A percentile compares a stretch with the other conserved stretches of the same genome.
phyloP scores from a whole-genome alignment of 768 basidiomycete genomes.

The Mycena metata region DNA sequence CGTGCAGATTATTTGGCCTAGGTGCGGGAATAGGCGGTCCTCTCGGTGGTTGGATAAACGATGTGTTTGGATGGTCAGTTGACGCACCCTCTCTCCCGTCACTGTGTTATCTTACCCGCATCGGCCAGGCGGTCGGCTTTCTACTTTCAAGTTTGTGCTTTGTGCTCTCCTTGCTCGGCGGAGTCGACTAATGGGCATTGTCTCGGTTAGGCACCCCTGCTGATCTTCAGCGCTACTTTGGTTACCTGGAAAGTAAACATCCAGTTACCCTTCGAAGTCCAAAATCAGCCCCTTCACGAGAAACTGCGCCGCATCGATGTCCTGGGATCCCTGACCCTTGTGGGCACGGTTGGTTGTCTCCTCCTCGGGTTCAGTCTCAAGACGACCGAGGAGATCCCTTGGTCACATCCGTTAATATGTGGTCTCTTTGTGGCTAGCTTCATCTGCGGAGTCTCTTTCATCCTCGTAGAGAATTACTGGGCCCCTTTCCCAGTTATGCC shows the following conservation, averaged over 20 bases:
- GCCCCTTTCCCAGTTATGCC: conserved; percentile 94
- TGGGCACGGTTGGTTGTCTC: conserved; percentile 74
- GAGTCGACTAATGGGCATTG: conserved; percentile 32
- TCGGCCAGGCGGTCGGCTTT: conserved; percentile 84
- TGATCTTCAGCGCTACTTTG: conserved; percentile 77
- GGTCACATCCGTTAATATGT: conserved; percentile 80
- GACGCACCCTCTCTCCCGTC: conserved; percentile 16
- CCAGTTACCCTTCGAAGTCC: conserved; percentile 74
- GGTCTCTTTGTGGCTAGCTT: conserved; percentile 72
- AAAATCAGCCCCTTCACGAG: conserved; percentile 67
- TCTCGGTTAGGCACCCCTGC: conserved; percentile 74
- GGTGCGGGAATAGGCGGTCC: conserved; percentile 88
- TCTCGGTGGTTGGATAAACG: conserved; percentile 87
- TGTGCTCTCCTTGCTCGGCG: conserved; percentile 36
- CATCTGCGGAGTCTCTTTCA: conserved; percentile 70
- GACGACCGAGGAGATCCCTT: conserved; percentile 81
- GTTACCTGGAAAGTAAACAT: conserved; percentile 87
- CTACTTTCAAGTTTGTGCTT: conserved; percentile 77
- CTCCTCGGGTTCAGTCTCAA: conserved; percentile 85
- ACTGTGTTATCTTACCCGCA: conserved; percentile 35
- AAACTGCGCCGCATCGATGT: conserved; percentile 88
- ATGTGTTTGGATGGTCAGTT: conserved; percentile 86
- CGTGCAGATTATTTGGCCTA: conserved; percentile 80
- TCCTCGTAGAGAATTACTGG: conserved; percentile 83
- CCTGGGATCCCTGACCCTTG: conserved; percentile 86